These are phyloP conservation scores for Ophiocordyceps polyrhachis-furcata DNA, from an alignment of 2,329 filamentous ascomycete species.

Conservation along the genomic window DNA sequence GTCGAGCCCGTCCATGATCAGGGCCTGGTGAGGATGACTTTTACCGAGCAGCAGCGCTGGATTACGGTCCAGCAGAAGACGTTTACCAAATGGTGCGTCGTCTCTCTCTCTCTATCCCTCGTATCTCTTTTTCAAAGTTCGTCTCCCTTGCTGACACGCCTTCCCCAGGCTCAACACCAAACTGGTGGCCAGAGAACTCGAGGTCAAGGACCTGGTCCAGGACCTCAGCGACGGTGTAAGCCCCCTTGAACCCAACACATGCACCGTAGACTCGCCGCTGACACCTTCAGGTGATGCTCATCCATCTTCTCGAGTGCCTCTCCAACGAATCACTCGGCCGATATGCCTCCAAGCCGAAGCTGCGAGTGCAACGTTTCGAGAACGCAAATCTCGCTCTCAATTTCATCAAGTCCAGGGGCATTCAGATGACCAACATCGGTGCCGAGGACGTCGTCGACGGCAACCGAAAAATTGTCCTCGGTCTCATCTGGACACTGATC, in stretches of 20 bases:
- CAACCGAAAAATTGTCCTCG: slow-evolving; percentile 92
- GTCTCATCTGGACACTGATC: slow-evolving; percentile 97
- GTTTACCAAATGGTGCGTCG: slow-evolving; percentile 70
- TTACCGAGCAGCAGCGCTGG: slow-evolving; percentile 46
- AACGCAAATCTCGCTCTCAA: slow-evolving; percentile 93
- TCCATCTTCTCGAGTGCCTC: slow-evolving; percentile 92
- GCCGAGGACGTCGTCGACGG: slow-evolving; percentile 97
- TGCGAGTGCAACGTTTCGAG: slow-evolving; percentile 92
- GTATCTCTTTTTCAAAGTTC: neutral
- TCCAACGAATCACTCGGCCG: slow-evolving; percentile 87
- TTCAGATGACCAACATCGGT: slow-evolving; percentile 97
- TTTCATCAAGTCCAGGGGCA: slow-evolving; percentile 77
- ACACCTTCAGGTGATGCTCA: slow-evolving; percentile 59
- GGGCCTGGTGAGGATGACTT: slow-evolving; percentile 40
- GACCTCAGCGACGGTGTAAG: slow-evolving; percentile 88
- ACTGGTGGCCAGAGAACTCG: slow-evolving; percentile 56
- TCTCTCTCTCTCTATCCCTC: neutral
- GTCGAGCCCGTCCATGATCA: slow-evolving; percentile 30
- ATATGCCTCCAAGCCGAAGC: slow-evolving; percentile 89
- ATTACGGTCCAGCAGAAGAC: slow-evolving; percentile 90
- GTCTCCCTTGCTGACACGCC: neutral
- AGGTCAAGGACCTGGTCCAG: slow-evolving; percentile 69
- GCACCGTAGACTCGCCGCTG: neutral
- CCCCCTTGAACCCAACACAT: slow-evolving; percentile 7
- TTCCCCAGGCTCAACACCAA: slow-evolving; percentile 78